Evolutionary conservation across 768 basidiomycete species (phyloP).

Genomic region (Macrolepiota fuliginosa): DNA sequence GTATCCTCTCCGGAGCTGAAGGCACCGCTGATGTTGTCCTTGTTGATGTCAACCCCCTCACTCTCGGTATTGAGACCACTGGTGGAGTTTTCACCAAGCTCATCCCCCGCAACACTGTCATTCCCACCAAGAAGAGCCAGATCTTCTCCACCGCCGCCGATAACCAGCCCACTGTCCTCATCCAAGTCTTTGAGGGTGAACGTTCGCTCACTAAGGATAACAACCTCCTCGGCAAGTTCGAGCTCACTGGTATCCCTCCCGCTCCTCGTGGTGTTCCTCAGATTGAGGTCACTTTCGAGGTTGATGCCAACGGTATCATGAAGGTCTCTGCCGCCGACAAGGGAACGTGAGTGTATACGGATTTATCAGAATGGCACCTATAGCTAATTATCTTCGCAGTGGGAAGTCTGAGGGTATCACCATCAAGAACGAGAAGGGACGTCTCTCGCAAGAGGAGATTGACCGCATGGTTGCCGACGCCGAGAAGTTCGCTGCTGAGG

Average conservation of each 20-base stretch:
- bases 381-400: constrained; percentile 30
- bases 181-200: constrained; percentile 98
- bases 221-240: constrained; percentile 97
- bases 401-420: constrained; percentile 89
- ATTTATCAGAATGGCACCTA: not conserved
- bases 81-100: constrained; percentile 98
- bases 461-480: constrained; percentile 96
- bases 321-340: constrained; percentile 92
- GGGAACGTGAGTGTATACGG: constrained; percentile 70
- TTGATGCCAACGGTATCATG: constrained; percentile 95
- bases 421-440: constrained; percentile 95
- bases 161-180: constrained; percentile 92
- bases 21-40: constrained; percentile 89
- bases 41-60: constrained; percentile 95
- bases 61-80: constrained; percentile 98
- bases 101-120: constrained; percentile 96
- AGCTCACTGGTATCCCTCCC: constrained; percentile 89
- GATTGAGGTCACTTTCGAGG: constrained; percentile 95
- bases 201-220: constrained; percentile 98
- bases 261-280: constrained; percentile 97
- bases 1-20: constrained; percentile 94
- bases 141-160: constrained; percentile 88
- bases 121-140: constrained; percentile 96
- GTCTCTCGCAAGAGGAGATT: constrained; percentile 85
- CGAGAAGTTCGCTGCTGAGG: constrained; percentile 84